Evolutionary conservation across 2,329 filamentous ascomycete species (phyloP).

Genomic region (Dactylonectria macrodidyma): DNA sequence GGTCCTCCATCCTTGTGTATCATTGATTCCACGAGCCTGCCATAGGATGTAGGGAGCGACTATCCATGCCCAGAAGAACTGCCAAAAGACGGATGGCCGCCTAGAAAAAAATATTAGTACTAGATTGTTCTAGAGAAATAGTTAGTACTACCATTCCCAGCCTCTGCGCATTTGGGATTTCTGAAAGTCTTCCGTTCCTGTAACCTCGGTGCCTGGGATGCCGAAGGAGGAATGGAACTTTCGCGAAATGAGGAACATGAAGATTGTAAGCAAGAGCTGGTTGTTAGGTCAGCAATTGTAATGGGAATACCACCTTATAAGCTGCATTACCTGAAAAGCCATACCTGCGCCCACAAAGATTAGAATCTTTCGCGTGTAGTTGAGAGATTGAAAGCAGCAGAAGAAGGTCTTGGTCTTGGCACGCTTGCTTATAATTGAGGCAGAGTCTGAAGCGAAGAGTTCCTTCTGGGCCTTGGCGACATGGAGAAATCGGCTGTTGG

Average conservation of each 20-base stretch:
- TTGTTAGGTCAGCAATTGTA: background rate
- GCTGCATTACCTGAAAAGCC: conserved; percentile 63
- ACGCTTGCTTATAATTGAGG: conserved; percentile 5
- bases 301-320: background rate
- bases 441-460: conserved; percentile 32
- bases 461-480: conserved; percentile 63
- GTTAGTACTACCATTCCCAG: conserved; percentile 70
- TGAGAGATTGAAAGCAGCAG: conserved; percentile 50
- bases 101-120: too few species aligned
- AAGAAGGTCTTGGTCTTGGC: conserved; percentile 32
- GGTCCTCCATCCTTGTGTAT: too few species aligned
- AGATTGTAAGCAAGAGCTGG: conserved; percentile 69
- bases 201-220: too few species aligned
- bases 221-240: conserved; percentile 74
- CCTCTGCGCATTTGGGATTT: too few species aligned
- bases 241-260: conserved; percentile 73
- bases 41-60: conserved; percentile 74
- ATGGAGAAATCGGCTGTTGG: too few species aligned
- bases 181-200: too few species aligned
- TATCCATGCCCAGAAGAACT: conserved; percentile 75
- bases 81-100: conserved; percentile 74
- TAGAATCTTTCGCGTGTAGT: conserved; percentile 62
- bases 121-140: too few species aligned
- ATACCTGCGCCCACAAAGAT: conserved; percentile 68
- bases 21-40: too few species aligned